Conservation (phyloP, 2,329 filamentous ascomycete genomes). For the Fusarium sp. region DNA sequence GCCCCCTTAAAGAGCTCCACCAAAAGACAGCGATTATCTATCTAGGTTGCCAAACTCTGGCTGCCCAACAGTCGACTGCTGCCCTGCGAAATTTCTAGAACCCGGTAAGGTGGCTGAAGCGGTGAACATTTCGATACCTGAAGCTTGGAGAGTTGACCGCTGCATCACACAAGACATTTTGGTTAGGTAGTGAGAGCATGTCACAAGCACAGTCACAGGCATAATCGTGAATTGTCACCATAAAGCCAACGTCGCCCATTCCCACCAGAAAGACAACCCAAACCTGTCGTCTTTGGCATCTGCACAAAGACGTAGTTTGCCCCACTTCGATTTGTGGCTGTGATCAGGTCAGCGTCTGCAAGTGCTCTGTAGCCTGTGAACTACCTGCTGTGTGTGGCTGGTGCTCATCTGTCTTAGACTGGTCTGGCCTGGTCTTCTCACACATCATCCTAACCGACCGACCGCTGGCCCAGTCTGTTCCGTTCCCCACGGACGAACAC, state of each 20-base stretch:
- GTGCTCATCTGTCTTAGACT: constrained; percentile 27
- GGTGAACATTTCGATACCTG: constrained; percentile 22
- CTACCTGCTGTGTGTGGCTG: constrained; percentile 35
- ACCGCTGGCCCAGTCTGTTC: constrained; percentile 37
- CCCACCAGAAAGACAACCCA: neutral
- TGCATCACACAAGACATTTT: neutral
- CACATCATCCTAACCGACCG: constrained; percentile 34
- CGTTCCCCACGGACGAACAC: constrained; percentile 40
- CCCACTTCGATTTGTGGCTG: constrained; percentile 37
- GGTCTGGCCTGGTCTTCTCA: constrained; percentile 20
- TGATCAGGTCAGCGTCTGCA: constrained; percentile 21
- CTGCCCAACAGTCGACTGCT: constrained; percentile 34
- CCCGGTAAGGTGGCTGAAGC: constrained; percentile 30
- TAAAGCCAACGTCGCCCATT: constrained; percentile 12
- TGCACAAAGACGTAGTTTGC: constrained; percentile 36
- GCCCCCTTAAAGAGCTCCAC: constrained; percentile 25
- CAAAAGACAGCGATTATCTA: constrained; percentile 20
- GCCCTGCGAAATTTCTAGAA: constrained; percentile 39
- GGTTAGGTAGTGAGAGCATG: neutral
- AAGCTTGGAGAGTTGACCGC: constrained; percentile 26
- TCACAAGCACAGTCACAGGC: neutral
- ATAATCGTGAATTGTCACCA: constrained; percentile 6
- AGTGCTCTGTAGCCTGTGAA: constrained; percentile 10
- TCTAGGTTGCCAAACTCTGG: constrained; percentile 28
- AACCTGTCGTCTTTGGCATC: constrained; percentile 9